Evolutionary conservation across 495 filamentous ascomycete genomes (phyloP).

Genomic region (Halenospora varia): DNA sequence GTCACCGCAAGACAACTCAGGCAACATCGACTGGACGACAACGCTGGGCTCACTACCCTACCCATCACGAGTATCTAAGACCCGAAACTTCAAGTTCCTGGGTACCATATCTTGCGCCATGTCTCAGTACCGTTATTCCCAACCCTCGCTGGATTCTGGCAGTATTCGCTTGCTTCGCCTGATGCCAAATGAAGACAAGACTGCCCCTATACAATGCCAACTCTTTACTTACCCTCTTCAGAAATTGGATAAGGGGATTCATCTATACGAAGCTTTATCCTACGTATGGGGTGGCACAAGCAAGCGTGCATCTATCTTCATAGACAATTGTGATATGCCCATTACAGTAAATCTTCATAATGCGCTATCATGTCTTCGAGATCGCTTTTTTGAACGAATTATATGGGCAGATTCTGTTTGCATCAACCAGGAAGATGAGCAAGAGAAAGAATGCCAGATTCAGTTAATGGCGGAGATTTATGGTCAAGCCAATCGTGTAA

Average conservation of each 20-base stretch:
- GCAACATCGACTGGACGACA: no score
- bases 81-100: no score
- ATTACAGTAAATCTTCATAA: slow-evolving; percentile 21
- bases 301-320: slow-evolving; percentile 1
- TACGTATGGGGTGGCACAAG: slow-evolving; percentile 15
- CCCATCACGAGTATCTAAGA: no score
- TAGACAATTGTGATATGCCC: slow-evolving; percentile 1
- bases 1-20: no score
- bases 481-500: slow-evolving; percentile 23
- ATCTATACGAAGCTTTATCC: no score
- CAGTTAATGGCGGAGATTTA: slow-evolving; percentile 33
- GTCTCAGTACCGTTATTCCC: background rate
- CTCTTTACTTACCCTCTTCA: slow-evolving; percentile 7
- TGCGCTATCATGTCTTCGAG: slow-evolving; percentile 18
- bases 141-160: background rate
- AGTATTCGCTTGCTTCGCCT: slow-evolving; percentile 4
- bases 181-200: background rate
- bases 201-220: slow-evolving; percentile 11
- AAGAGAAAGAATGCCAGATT: slow-evolving; percentile 20
- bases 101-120: no score
- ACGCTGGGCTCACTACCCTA: no score
- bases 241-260: slow-evolving; percentile 5
- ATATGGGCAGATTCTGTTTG: slow-evolving; percentile 20
- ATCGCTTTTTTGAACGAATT: slow-evolving; percentile 22
- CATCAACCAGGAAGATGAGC: slow-evolving; percentile 22